Conservation (phyloP, 352 stramenopile species). For the Nothophytophthora sp. region DNA sequence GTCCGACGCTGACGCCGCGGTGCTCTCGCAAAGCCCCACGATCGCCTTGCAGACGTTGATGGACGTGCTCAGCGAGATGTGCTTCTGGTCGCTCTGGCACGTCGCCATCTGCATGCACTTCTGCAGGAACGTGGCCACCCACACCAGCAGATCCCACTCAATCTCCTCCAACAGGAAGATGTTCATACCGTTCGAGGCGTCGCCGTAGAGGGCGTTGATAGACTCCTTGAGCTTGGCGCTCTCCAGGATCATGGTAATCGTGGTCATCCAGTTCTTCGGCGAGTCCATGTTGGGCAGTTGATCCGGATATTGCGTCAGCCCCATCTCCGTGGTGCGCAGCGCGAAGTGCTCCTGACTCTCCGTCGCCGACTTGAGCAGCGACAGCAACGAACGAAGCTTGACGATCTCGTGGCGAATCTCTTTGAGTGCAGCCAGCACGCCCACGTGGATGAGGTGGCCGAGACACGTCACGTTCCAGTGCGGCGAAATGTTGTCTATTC, state of each 20-base stretch:
- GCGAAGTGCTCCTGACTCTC: slow-evolving; percentile 80
- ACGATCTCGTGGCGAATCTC: slow-evolving; percentile 73
- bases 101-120: slow-evolving; percentile 83
- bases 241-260: slow-evolving; percentile 76
- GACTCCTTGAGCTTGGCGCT: slow-evolving; percentile 75
- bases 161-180: slow-evolving; percentile 78
- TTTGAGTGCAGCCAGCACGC: slow-evolving; percentile 64
- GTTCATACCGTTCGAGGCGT: slow-evolving; percentile 69
- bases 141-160: slow-evolving; percentile 77
- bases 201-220: slow-evolving; percentile 69
- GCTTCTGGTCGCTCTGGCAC: slow-evolving; percentile 76
- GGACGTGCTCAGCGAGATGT: slow-evolving; percentile 80
- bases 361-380: slow-evolving; percentile 66
- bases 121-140: slow-evolving; percentile 71
- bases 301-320: slow-evolving; percentile 53
- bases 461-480: slow-evolving; percentile 80
- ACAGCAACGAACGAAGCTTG: slow-evolving; percentile 75
- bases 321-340: slow-evolving; percentile 68
- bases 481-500: slow-evolving; percentile 70
- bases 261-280: slow-evolving; percentile 70
- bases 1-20: slow-evolving; percentile 55
- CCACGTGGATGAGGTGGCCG: slow-evolving; percentile 71
- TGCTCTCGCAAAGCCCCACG: slow-evolving; percentile 73
- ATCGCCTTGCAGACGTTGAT: slow-evolving; percentile 84
- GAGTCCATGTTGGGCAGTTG: slow-evolving; percentile 70